Conservation (phyloP, 495 filamentous ascomycete genomes). For the Penicillium maclennaniae region DNA sequence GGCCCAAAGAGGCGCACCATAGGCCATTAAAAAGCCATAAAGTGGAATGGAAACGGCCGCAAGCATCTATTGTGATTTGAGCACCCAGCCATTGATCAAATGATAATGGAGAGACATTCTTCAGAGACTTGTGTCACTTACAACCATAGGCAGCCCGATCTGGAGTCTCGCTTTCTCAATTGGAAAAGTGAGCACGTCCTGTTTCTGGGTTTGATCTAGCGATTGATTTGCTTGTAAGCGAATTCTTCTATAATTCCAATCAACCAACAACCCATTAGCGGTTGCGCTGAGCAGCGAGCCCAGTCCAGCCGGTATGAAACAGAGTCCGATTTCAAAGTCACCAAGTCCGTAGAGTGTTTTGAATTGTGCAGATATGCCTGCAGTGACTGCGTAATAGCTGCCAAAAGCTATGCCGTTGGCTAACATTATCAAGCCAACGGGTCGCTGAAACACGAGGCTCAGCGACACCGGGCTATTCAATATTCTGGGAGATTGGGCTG, state of each 20-base stretch:
- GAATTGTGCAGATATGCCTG: constrained; percentile 31
- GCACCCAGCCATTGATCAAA: background rate
- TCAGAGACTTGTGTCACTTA: background rate
- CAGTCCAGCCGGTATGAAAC: constrained; percentile 33
- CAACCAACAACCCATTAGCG: constrained; percentile 68
- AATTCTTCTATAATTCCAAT: constrained; percentile 46
- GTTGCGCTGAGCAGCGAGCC: constrained; percentile 68
- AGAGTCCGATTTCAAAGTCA: constrained; percentile 35
- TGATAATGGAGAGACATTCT: background rate
- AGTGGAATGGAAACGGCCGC: constrained; percentile 11
- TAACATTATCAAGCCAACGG: constrained; percentile 50
- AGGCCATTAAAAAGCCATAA: constrained; percentile 14
- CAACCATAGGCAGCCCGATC: constrained; percentile 34
- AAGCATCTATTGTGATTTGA: constrained; percentile 9
- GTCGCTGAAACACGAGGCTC: constrained; percentile 51
- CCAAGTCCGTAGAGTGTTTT: constrained; percentile 25
- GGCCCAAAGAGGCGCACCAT: constrained; percentile 37
- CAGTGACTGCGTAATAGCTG: constrained; percentile 36
- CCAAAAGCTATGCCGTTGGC: constrained; percentile 37
- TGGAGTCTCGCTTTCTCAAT: constrained; percentile 44
- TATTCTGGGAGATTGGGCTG: background rate
- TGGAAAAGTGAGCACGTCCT: constrained; percentile 36
- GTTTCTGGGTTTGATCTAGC: constrained; percentile 39
- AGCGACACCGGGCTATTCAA: constrained; percentile 31
- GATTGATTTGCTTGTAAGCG: constrained; percentile 24